These are phyloP conservation scores for Myxozyma neotropica DNA, from an alignment of 805 yeast species.

Conservation along the genomic window DNA sequence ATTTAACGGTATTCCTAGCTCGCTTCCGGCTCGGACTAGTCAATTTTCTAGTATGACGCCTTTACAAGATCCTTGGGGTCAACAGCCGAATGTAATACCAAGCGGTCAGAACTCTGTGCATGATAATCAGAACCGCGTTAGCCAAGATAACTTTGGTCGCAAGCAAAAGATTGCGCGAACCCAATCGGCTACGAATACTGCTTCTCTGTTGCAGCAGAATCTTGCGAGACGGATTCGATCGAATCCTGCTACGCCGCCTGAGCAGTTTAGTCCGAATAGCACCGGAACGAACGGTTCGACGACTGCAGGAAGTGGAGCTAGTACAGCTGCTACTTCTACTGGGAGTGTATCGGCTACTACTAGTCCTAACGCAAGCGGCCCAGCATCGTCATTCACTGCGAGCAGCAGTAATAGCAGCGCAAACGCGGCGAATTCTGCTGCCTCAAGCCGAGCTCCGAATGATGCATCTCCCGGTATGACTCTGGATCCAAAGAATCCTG, in stretches of 20 bases:
- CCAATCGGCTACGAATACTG: slow-evolving; percentile 28
- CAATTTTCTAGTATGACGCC: slow-evolving; percentile 4
- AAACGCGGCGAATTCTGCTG: not conserved
- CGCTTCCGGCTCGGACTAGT: slow-evolving; percentile 19
- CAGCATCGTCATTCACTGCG: slow-evolving; percentile 4
- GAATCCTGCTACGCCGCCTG: slow-evolving; percentile 34
- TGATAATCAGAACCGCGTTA: slow-evolving; percentile 24
- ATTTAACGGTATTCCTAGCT: slow-evolving; percentile 10
- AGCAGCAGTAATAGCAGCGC: not conserved
- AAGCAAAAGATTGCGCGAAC: slow-evolving; percentile 36
- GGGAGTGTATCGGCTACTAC: slow-evolving; percentile 19
- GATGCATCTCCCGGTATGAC: slow-evolving; percentile 4
- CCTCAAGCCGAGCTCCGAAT: slow-evolving; percentile 2
- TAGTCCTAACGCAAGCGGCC: slow-evolving; percentile 12
- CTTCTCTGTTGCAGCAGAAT: slow-evolving; percentile 32
- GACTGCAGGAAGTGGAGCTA: slow-evolving; percentile 8
- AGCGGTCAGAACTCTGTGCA: slow-evolving; percentile 19
- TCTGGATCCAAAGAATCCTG: slow-evolving; percentile 23
- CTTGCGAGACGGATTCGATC: slow-evolving; percentile 31
- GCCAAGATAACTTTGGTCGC: slow-evolving; percentile 31
- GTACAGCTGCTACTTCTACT: slow-evolving; percentile 10
- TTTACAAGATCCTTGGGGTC: slow-evolving; percentile 19
- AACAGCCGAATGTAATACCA: not conserved
- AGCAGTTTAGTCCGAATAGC: slow-evolving; percentile 28
- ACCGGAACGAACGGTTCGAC: slow-evolving; percentile 9